Percentiles rank a stretch among this genome's conserved stretches.
Conservation (phyloP, 768 basidiomycete species). For the Boletus sensibilis region DNA sequence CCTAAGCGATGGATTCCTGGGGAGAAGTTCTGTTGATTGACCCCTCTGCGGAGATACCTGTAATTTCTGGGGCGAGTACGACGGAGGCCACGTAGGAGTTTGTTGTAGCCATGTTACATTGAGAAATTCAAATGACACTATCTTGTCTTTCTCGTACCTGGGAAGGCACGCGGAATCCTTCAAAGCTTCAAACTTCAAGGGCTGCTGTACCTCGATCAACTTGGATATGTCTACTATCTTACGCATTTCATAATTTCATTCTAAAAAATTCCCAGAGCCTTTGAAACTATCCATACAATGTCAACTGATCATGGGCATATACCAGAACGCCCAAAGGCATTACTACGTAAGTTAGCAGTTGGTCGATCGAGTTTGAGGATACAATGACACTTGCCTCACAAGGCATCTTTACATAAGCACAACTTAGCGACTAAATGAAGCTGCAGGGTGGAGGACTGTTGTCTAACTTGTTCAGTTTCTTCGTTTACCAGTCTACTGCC, state of each 20-base stretch:
- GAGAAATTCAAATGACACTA: neutral
- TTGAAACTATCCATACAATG: neutral
- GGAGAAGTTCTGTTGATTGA: neutral
- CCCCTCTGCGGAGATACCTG: neutral
- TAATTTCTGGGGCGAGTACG: neutral
- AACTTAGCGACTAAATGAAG: neutral
- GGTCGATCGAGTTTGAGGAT: too few species aligned
- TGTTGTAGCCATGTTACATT: constrained; percentile 6
- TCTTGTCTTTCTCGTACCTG: neutral
- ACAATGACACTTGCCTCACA: too few species aligned
- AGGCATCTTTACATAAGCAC: neutral
- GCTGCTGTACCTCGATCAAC: too few species aligned
- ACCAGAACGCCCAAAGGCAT: too few species aligned
- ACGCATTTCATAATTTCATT: neutral
- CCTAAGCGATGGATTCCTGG: neutral
- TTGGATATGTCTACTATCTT: neutral
- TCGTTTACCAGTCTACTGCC: neutral
- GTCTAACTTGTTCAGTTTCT: neutral
- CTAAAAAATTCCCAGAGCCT: neutral
- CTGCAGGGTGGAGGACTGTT: neutral
- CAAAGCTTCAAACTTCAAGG: too few species aligned
- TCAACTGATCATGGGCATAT: too few species aligned
- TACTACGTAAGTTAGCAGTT: too few species aligned
- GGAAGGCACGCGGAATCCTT: neutral
- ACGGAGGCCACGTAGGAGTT: neutral